Evolutionary conservation across 768 basidiomycete species (phyloP), one percentile per base, ranked within the genome.

Genomic region (Leccinum boreale): DNA sequence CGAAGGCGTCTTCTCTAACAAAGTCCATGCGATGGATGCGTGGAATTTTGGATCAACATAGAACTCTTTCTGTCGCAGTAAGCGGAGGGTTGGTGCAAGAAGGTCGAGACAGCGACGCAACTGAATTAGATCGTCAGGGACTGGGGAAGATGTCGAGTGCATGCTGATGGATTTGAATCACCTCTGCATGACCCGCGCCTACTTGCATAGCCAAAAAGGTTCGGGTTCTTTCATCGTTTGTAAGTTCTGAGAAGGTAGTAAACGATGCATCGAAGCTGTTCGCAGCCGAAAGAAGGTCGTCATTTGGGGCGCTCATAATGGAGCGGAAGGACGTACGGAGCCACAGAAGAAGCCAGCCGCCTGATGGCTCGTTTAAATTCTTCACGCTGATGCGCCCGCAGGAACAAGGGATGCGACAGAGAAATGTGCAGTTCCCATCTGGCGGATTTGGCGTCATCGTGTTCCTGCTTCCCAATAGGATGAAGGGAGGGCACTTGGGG

Each of bases 1-100:
- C 3, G 59, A 31, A 9, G 60, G 47, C 31, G 55, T 17, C 44
- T 60, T 59, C 33, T 82, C 77, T 51, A 92, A 81, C 46, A 93
- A 77, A 14, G 86, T 85, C 94, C 95, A 97, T 10, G 86, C 92
- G 55, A 97, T 85, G 2, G 93, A 95, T 12, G 89, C 81, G 68
- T 98, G 95, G 66, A 94, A 97, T 47, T 86, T 83, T 19, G 95
- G 93, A 29, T 83, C 75, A 33, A 75, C 66, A 73, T 98, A 96
- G 72, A 92, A 97, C 56, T 82, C 80, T 61, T 87, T 85, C 62
- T 95, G 89, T 53, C 87, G 85, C 33, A 92, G 75, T 3, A 71
- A 67, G 28, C 74, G 74, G 48, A 96, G 74, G 7, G 78, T 75
- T 1, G 88, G 86, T 5, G 79, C 76, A 44, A 97, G 71, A 23